Evolutionary conservation across 2,329 filamentous ascomycete species (phyloP).

Genomic region (Capronia epimyces): DNA sequence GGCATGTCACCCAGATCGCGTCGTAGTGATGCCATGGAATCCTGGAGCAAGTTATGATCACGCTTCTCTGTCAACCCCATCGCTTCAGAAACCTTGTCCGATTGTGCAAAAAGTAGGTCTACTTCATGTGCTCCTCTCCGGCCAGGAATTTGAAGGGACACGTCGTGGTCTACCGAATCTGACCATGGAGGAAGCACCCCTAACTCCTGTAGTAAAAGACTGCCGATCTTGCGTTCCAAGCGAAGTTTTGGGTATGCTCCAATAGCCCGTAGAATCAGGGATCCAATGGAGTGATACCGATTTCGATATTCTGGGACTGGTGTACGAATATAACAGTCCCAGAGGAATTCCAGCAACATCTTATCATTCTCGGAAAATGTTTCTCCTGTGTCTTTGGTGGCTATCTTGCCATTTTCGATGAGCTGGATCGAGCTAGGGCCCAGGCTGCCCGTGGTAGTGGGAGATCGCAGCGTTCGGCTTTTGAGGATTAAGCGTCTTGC

Average conservation of each 20-base stretch:
- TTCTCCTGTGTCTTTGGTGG: slow-evolving; percentile 33
- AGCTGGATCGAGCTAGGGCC: slow-evolving; percentile 38
- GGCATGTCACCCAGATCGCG: slow-evolving; percentile 53
- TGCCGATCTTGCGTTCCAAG: slow-evolving; percentile 38
- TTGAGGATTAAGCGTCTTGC: slow-evolving; percentile 39
- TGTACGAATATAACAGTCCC: slow-evolving; percentile 42
- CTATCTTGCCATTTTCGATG: slow-evolving; percentile 24
- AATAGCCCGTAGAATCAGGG: slow-evolving; percentile 52
- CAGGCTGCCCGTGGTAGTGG: slow-evolving; percentile 40
- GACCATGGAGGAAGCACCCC: slow-evolving; percentile 57
- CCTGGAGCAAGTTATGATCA: slow-evolving; percentile 35
- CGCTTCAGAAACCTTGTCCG: slow-evolving; percentile 31
- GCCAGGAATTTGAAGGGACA: slow-evolving; percentile 12
- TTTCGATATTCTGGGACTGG: slow-evolving; percentile 36
- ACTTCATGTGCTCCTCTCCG: slow-evolving; percentile 27
- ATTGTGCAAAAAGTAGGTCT: slow-evolving; percentile 33
- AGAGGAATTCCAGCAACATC: slow-evolving; percentile 45
- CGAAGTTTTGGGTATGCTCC: slow-evolving; percentile 49
- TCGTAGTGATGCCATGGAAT: slow-evolving; percentile 53
- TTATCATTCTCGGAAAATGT: slow-evolving; percentile 47
- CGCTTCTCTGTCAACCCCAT: slow-evolving; percentile 21
- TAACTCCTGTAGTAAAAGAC: slow-evolving; percentile 56
- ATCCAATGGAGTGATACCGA: slow-evolving; percentile 37
- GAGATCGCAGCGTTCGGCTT: slow-evolving; percentile 40
- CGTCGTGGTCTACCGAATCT: slow-evolving; percentile 35